These are phyloP conservation scores for Rubia tinctorum DNA, from an alignment of 305 asterid species.

Conservation along the genomic window DNA sequence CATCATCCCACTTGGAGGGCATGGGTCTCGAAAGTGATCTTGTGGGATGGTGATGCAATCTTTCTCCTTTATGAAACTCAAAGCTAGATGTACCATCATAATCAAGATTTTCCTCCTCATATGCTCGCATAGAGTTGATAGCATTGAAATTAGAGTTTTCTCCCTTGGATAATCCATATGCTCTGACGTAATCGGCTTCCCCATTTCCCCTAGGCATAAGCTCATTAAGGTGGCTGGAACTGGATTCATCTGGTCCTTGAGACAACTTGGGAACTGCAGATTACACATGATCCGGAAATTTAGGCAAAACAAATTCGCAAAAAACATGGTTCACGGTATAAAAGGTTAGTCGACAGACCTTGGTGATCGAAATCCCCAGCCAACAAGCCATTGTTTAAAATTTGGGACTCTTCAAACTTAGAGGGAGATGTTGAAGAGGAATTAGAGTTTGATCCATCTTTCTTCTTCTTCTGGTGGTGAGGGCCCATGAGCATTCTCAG, in stretches of 20 bases:
- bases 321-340: neutral
- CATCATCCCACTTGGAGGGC: slow-evolving; percentile 97
- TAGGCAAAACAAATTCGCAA: neutral
- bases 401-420: slow-evolving; percentile 69
- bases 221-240: slow-evolving; percentile 39
- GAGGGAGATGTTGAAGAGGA: slow-evolving; percentile 96
- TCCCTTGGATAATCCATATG: slow-evolving; percentile 43
- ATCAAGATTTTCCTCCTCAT: slow-evolving; percentile 88
- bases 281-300: neutral
- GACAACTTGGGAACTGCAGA: slow-evolving; percentile 41
- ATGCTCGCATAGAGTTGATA: slow-evolving; percentile 52
- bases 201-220: slow-evolving; percentile 30
- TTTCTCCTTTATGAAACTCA: slow-evolving; percentile 93
- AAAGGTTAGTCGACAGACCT: slow-evolving; percentile 35
- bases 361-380: slow-evolving; percentile 61
- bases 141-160: slow-evolving; percentile 62
- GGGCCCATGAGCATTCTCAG: slow-evolving; percentile 79
- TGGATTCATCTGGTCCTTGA: slow-evolving; percentile 35
- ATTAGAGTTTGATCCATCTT: slow-evolving; percentile 72
- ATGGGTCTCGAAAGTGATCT: slow-evolving; percentile 72
- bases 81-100: slow-evolving; percentile 97
- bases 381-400: slow-evolving; percentile 74
- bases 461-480: slow-evolving; percentile 60
- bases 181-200: slow-evolving; percentile 34
- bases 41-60: slow-evolving; percentile 57